Conservation (phyloP, 495 filamentous ascomycete species). For the Cercophora scortea region DNA sequence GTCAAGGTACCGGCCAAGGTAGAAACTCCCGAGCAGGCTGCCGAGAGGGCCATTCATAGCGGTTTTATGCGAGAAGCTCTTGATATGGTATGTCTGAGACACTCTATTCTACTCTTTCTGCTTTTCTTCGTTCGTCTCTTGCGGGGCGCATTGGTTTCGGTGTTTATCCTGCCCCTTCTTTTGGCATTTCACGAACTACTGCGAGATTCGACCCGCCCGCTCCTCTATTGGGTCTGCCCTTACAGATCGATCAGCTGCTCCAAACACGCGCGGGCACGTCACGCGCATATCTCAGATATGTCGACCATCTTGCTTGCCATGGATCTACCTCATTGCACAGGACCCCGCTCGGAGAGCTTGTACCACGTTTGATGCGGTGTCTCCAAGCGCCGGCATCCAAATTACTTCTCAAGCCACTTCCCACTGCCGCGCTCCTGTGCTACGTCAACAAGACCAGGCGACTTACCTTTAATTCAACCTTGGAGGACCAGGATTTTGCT, state of each 20-base stretch:
- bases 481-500: neutral
- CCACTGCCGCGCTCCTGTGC: neutral
- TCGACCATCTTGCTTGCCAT: neutral
- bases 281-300: too few relatives aligned
- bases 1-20: constrained; percentile 4
- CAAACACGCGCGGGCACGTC: too few relatives aligned
- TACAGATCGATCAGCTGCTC: too few relatives aligned
- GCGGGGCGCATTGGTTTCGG: neutral
- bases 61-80: constrained; percentile 65
- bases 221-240: too few relatives aligned
- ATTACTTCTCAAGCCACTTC: neutral
- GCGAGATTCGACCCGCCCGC: too few relatives aligned
- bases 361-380: constrained; percentile 1
- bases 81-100: constrained; percentile 47
- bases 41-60: constrained; percentile 37
- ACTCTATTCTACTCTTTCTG: neutral
- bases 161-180: too few relatives aligned
- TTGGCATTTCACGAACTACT: too few relatives aligned
- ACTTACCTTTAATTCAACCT: neutral
- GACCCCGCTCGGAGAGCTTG: constrained; percentile 1
- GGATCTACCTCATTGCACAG: neutral
- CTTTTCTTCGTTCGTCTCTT: neutral
- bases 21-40: constrained; percentile 21
- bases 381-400: neutral
- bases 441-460: neutral